Evolutionary conservation across 192 early-diverging fungal genomes (phyloP).

Genomic region (Lunasporangiospora selenospora): DNA sequence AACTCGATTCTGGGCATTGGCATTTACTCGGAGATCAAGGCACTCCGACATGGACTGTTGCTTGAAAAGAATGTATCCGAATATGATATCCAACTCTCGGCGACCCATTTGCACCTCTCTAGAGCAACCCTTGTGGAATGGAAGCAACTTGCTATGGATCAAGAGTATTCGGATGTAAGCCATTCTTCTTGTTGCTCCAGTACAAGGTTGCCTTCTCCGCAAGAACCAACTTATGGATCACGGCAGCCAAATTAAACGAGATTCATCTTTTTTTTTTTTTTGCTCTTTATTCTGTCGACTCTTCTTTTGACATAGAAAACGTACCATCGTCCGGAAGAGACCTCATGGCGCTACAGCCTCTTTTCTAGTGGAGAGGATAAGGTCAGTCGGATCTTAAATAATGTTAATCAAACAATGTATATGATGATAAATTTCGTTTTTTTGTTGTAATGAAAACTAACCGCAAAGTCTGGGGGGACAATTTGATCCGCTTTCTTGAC

Average conservation of each 20-base stretch:
- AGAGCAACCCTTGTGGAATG: constrained; percentile 50
- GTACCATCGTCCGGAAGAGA: constrained; percentile 23
- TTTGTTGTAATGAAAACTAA: constrained; percentile 8
- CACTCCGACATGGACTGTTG: constrained; percentile 36
- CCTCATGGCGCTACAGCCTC: constrained; percentile 20
- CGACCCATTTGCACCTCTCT: constrained; percentile 45
- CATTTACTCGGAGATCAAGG: constrained; percentile 47
- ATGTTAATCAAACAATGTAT: too few species aligned
- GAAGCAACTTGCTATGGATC: constrained; percentile 46
- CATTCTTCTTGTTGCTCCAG: background rate
- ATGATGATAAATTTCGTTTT: background rate
- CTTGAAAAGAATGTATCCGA: constrained; percentile 43
- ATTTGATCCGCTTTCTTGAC: background rate
- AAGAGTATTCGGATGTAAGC: constrained; percentile 52
- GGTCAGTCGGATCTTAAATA: too few species aligned
- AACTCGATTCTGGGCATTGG: constrained; percentile 46
- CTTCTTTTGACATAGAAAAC: constrained; percentile 3
- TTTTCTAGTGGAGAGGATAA: constrained; percentile 13
- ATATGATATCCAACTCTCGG: constrained; percentile 57
- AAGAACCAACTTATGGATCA: too few species aligned
- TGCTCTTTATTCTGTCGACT: background rate
- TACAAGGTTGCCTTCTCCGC: too few species aligned
- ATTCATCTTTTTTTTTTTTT: background rate
- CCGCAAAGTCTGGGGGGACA: background rate
- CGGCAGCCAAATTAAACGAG: background rate